A percentile compares a stretch with the other conserved stretches of the same genome.
Conservation (phyloP, 768 basidiomycete species). For the Suillus cothurnatus region DNA sequence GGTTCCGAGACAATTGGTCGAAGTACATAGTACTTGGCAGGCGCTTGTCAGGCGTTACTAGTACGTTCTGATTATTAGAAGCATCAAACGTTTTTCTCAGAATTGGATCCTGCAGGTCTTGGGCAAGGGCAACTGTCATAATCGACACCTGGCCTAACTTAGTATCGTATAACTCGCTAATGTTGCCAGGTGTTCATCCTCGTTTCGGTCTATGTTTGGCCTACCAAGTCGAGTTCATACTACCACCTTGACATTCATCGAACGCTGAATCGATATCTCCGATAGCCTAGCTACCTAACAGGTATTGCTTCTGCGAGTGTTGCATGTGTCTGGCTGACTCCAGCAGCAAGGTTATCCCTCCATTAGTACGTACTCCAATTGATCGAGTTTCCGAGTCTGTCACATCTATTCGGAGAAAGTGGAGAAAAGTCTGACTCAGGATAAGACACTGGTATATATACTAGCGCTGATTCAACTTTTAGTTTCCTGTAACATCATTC, state of each 20-base stretch:
- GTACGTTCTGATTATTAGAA: neutral
- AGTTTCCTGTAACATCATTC: neutral
- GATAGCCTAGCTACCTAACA: neutral
- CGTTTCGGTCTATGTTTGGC: neutral
- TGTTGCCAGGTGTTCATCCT: conserved; percentile 1
- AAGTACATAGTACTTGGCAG: no score
- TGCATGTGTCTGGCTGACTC: neutral
- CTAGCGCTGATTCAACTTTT: neutral
- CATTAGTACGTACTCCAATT: neutral
- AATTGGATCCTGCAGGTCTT: neutral
- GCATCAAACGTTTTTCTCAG: neutral
- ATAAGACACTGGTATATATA: neutral
- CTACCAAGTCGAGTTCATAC: no score
- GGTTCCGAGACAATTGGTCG: neutral
- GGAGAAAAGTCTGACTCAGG: neutral
- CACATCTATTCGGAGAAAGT: neutral
- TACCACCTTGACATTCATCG: neutral
- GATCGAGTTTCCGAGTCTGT: neutral
- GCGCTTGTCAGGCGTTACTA: neutral
- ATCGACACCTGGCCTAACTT: neutral
- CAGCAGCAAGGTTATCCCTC: neutral
- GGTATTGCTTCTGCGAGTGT: neutral
- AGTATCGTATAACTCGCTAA: neutral
- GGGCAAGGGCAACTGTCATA: neutral
- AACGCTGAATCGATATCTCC: conserved; percentile 2